phyloP scores from a whole-genome alignment of 441 rosid genomes.

The Codiaeum variegatum region DNA sequence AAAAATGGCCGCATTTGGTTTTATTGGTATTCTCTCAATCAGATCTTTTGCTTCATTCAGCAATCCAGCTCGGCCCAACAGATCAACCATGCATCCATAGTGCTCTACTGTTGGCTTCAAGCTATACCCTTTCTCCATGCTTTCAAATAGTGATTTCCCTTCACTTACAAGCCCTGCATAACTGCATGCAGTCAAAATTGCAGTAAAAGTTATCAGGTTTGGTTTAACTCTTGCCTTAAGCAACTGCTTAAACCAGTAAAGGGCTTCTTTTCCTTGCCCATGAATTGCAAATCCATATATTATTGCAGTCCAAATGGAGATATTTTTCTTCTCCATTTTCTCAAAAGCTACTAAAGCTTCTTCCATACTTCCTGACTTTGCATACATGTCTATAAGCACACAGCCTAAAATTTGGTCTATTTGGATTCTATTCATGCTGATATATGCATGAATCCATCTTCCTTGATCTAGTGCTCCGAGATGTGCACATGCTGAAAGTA shows the following conservation, averaged over 20 bases:
- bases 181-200: conserved; percentile 72
- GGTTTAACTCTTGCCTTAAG: conserved; percentile 44
- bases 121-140: conserved; percentile 46
- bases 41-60: conserved; percentile 46
- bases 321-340: conserved; percentile 44
- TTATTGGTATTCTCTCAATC: conserved; percentile 46
- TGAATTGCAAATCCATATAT: conserved; percentile 73
- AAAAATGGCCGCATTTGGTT: conserved; percentile 67
- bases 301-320: conserved; percentile 60
- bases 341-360: conserved; percentile 47
- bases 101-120: conserved; percentile 64
- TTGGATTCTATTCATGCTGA: conserved; percentile 40
- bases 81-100: conserved; percentile 81
- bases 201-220: conserved; percentile 56
- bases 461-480: conserved; percentile 67
- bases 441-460: conserved; percentile 59
- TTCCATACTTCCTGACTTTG: conserved; percentile 54
- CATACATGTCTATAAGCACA: conserved; percentile 61
- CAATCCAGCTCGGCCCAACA: conserved; percentile 66
- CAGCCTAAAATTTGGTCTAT: conserved; percentile 44
- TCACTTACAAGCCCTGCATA: conserved; percentile 69
- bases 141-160: conserved; percentile 50
- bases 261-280: conserved; percentile 64
- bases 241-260: conserved; percentile 49
- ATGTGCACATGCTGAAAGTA: conserved; percentile 63